phyloP scores from a whole-genome alignment of 2,329 filamentous ascomycete genomes.

The Ophiostoma montium region DNA sequence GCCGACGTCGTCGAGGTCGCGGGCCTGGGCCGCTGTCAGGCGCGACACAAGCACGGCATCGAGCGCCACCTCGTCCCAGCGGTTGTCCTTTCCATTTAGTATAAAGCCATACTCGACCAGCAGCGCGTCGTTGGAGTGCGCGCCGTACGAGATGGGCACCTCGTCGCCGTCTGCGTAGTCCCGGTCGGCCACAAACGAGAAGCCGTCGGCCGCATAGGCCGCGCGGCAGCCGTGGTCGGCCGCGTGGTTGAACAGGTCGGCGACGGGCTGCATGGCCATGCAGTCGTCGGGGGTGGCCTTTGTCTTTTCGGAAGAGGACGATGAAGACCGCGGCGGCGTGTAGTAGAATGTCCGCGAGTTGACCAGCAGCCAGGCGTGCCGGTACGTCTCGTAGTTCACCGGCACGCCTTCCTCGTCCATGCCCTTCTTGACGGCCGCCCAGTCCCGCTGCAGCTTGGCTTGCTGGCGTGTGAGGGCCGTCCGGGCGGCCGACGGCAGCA shows the following conservation, averaged over 20 bases:
- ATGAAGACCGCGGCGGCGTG: slow-evolving; percentile 27
- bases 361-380: slow-evolving; percentile 41
- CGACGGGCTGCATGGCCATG: slow-evolving; percentile 56
- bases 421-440: slow-evolving; percentile 14
- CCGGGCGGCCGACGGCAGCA: slow-evolving; percentile 30
- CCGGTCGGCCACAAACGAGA: slow-evolving; percentile 37
- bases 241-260: slow-evolving; percentile 53
- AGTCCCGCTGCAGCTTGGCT: slow-evolving; percentile 27
- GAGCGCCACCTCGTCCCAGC: slow-evolving; percentile 33
- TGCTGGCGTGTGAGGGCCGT: slow-evolving; percentile 39
- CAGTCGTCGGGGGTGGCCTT: slow-evolving; percentile 36
- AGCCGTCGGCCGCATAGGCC: slow-evolving; percentile 33
- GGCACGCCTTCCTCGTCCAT: background rate
- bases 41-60: slow-evolving; percentile 29
- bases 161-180: slow-evolving; percentile 45
- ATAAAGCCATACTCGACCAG: slow-evolving; percentile 51
- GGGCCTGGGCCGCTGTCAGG: slow-evolving; percentile 3
- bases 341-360: slow-evolving; percentile 51
- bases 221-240: slow-evolving; percentile 35
- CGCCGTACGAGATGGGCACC: slow-evolving; percentile 54
- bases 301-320: slow-evolving; percentile 29
- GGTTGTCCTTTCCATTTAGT: slow-evolving; percentile 28
- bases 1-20: slow-evolving; percentile 12
- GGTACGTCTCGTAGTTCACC: slow-evolving; percentile 22
- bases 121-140: slow-evolving; percentile 59